phyloP scores from a whole-genome alignment of 1,284 basidiomycete species.

The Fomitiporia mediterranea region DNA sequence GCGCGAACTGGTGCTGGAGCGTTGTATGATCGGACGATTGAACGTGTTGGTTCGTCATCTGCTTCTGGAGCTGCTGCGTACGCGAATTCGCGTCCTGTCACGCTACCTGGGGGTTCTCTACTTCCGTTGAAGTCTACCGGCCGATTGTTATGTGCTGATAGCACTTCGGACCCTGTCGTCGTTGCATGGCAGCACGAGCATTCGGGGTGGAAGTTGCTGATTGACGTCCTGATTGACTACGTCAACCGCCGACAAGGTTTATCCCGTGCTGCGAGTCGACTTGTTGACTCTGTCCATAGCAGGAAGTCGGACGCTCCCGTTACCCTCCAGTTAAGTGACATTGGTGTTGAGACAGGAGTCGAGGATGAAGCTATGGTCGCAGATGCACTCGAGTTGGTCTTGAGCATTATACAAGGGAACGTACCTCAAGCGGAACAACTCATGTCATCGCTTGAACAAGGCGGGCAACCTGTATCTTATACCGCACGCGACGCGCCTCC shows the following conservation, averaged over 20 bases:
- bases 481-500: conserved; percentile 46
- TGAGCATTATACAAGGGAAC: conserved; percentile 69
- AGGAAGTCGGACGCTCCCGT: conserved; percentile 36
- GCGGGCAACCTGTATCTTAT: conserved; percentile 47
- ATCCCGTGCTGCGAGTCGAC: conserved; percentile 14
- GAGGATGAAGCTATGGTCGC: conserved; percentile 61
- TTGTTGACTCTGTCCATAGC: conserved; percentile 18
- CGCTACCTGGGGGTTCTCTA: conserved; percentile 69
- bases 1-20: conserved; percentile 59
- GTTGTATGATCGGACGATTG: conserved; percentile 62
- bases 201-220: conserved; percentile 78
- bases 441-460: conserved; percentile 61
- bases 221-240: conserved; percentile 75
- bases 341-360: conserved; percentile 61
- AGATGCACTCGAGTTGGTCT: conserved; percentile 74
- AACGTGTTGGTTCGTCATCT: conserved; percentile 50
- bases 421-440: conserved; percentile 58
- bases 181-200: conserved; percentile 79
- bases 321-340: conserved; percentile 55
- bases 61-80: conserved; percentile 54
- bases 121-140: conserved; percentile 66
- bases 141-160: conserved; percentile 67
- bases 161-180: conserved; percentile 59
- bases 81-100: conserved; percentile 59
- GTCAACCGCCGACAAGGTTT: conserved; percentile 42